Conservation (phyloP, 305 asterid species). For the Solanum hybrid region DNA sequence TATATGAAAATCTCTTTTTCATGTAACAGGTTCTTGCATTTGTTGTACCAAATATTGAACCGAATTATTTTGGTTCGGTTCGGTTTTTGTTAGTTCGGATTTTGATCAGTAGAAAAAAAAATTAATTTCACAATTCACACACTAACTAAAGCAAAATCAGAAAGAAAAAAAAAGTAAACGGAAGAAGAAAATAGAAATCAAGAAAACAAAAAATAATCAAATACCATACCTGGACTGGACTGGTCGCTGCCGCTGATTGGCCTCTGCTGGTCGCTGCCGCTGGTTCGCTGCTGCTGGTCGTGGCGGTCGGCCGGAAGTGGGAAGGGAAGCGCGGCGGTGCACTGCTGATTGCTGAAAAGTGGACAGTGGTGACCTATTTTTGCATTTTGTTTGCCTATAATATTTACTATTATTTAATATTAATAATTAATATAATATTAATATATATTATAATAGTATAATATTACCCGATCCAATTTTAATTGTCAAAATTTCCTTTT, state of each 20-base stretch:
- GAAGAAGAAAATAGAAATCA: not conserved
- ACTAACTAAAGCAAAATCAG: not conserved
- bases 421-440: too few species aligned
- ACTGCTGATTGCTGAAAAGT: not conserved
- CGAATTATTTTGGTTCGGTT: too few species aligned
- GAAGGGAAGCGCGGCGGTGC: not conserved
- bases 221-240: not conserved
- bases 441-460: too few species aligned
- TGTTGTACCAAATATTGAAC: too few species aligned
- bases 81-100: too few species aligned
- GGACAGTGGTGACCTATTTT: not conserved
- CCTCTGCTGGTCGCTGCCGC: not conserved
- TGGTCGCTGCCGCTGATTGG: not conserved
- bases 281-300: not conserved
- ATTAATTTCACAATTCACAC: not conserved
- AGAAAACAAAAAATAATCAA: not conserved
- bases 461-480: too few species aligned
- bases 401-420: too few species aligned
- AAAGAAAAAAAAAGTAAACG: too few species aligned
- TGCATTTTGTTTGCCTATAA: not conserved
- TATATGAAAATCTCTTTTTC: too few species aligned
- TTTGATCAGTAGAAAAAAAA: too few species aligned
- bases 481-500: too few species aligned
- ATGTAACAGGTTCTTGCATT: too few species aligned
- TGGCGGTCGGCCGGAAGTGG: not conserved